Base-by-base conservation (phyloP, 2,329 filamentous ascomycete species). In the Akanthomyces uredinophilus region DNA sequence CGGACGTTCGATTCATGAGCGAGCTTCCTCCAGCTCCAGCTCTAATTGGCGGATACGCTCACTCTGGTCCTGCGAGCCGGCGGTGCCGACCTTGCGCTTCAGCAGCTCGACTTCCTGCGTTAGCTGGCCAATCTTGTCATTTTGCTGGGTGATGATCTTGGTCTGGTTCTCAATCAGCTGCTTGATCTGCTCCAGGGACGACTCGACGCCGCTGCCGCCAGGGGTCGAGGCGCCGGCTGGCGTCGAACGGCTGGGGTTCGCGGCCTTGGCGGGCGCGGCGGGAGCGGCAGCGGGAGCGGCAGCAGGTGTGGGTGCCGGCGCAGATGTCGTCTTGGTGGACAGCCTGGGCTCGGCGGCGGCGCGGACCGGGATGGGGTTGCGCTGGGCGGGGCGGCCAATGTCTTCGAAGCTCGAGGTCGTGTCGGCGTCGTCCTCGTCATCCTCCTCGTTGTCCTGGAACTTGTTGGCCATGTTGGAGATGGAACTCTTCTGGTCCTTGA, bases 331-430 rank as follows among this genome's bases (percentile, higher is more conserved):
- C 63, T n/a, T 68, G 57, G 61, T 57, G 29, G 64, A 62, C 24
- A 78, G 73, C 70, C 82, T 82, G 41, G 80, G 70, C 11, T 73
- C 72, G 14, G 51, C 57, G 32, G 32, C 32, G n/a, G 62, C 69
- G 32, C 72, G 73, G 52, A 72, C 63, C 22, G 75, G 73, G 24
- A 73, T 68, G 49, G 76, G 69, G 24, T 78, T 78, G 52, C 89
- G 87, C 68, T 91, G 88, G 13, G 84, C 78, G 22, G 91, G 90
- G 71, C 91, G 92, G 37, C 88, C 75, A 37, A 95, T 83, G 71
- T 96, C 92, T 72, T 97, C 93, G 67, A 97, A 97, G 76, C 88
- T 91, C 1, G 91, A 94, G 32, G 84, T 82, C 63, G 91, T 88
- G 52, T 61, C 62, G 2, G 83, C 81, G 1, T 85, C 83, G 22